A percentile compares a stretch with the other conserved stretches of the same genome.
phyloP scores from a whole-genome alignment of 805 yeast genomes.

The Nakazawaea pomicola region DNA sequence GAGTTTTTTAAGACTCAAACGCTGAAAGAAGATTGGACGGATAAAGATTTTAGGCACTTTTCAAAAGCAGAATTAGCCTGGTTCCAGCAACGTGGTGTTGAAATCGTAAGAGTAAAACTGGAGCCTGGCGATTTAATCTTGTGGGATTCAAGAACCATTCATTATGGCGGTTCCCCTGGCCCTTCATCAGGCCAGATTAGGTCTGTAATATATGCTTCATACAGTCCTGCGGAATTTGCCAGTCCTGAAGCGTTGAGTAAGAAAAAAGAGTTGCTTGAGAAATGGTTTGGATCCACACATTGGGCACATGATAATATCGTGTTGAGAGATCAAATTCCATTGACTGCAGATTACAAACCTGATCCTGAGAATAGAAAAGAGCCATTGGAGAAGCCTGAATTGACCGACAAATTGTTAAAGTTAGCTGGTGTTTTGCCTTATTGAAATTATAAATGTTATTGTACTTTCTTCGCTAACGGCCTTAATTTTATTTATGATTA shows the following conservation, averaged over 20 bases:
- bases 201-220: conserved; percentile 25
- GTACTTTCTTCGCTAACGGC: no score
- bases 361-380: conserved; percentile 22
- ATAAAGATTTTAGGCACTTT: conserved; percentile 17
- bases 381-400: conserved; percentile 23
- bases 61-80: conserved; percentile 16
- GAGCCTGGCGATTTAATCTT: conserved; percentile 30
- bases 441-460: no score
- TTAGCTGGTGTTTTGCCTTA: conserved; percentile 22
- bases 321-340: conserved; percentile 14
- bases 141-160: conserved; percentile 30
- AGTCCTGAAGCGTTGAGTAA: conserved; percentile 19
- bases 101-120: conserved; percentile 23
- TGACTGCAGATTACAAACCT: conserved; percentile 18
- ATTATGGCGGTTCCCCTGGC: conserved; percentile 27
- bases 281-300: conserved; percentile 25
- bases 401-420: conserved; percentile 22
- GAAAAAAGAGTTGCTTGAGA: conserved; percentile 20
- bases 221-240: conserved; percentile 29
- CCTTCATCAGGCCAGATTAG: conserved; percentile 21
- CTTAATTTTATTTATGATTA: no score
- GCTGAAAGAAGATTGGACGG: conserved; percentile 19
- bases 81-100: conserved; percentile 24
- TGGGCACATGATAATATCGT: conserved; percentile 28
- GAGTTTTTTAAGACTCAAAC: conserved; percentile 22